A percentile compares a stretch with the other conserved stretches of the same genome.
phyloP scores from a whole-genome alignment of 768 basidiomycete species.

The Psilocybe azurescens region DNA sequence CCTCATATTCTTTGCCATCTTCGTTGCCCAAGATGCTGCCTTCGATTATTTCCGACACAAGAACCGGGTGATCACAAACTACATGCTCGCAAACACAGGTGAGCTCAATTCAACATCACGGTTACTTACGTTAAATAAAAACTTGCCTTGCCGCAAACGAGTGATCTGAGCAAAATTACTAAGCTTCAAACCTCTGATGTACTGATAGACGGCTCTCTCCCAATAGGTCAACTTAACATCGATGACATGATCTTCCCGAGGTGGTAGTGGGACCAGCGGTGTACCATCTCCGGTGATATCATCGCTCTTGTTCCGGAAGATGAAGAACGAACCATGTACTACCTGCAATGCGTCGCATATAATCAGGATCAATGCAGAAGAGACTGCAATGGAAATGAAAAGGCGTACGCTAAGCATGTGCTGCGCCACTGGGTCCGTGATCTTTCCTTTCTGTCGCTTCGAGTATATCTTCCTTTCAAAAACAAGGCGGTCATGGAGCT shows the following conservation, averaged over 20 bases:
- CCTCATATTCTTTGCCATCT: neutral
- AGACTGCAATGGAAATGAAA: neutral
- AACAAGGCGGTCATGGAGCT: constrained; percentile 1
- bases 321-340: constrained; percentile 8
- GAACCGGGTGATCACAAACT: constrained; percentile 19
- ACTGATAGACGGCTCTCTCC: constrained; percentile 8
- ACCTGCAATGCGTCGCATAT: neutral
- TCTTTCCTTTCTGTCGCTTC: neutral
- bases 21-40: neutral
- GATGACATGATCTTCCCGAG: constrained; percentile 7
- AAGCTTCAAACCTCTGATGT: neutral
- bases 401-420: neutral
- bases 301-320: constrained; percentile 13
- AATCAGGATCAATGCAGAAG: no score
- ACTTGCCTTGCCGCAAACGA: constrained; percentile 17
- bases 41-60: neutral
- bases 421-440: neutral
- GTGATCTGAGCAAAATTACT: constrained; percentile 11
- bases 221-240: constrained; percentile 1
- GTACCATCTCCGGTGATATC: neutral
- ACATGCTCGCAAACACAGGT: neutral
- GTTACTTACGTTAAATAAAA: neutral
- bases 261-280: constrained; percentile 6
- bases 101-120: neutral
- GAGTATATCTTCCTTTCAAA: constrained; percentile 1